Evolutionary conservation across 1,284 basidiomycete genomes (phyloP).

Genomic region (Moesziomyces globuligerus): DNA sequence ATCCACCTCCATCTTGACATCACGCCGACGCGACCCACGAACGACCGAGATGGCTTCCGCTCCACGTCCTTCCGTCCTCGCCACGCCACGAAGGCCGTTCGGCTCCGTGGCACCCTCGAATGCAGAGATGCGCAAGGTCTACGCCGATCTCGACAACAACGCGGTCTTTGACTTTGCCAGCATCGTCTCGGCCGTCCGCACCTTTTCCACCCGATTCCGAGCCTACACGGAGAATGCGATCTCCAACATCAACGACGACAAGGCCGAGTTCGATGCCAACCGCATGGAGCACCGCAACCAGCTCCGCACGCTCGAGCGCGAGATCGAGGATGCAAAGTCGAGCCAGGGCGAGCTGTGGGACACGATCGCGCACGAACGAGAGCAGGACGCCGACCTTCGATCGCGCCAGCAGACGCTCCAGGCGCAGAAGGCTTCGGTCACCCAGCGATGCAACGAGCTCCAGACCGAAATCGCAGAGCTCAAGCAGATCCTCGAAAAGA

Average conservation of each 20-base stretch:
- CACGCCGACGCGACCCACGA: neutral
- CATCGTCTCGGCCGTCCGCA: slow-evolving; percentile 42
- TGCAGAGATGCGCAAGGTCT: slow-evolving; percentile 48
- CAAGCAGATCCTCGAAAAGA: slow-evolving; percentile 44
- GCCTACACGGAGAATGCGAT: slow-evolving; percentile 55
- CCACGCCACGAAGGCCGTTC: slow-evolving; percentile 41
- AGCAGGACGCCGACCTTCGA: slow-evolving; percentile 51
- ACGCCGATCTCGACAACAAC: slow-evolving; percentile 46
- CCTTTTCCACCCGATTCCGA: slow-evolving; percentile 51
- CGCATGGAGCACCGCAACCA: slow-evolving; percentile 49
- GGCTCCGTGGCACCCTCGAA: slow-evolving; percentile 31
- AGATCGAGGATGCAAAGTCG: slow-evolving; percentile 54
- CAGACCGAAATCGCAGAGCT: slow-evolving; percentile 54
- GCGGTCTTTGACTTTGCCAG: slow-evolving; percentile 56
- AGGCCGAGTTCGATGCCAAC: slow-evolving; percentile 49
- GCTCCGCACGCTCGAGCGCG: slow-evolving; percentile 45
- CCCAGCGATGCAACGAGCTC: slow-evolving; percentile 47
- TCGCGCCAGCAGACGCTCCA: slow-evolving; percentile 47
- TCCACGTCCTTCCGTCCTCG: slow-evolving; percentile 36
- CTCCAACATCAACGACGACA: slow-evolving; percentile 52
- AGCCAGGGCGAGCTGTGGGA: slow-evolving; percentile 57
- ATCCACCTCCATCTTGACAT: slow-evolving; percentile 5
- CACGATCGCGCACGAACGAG: slow-evolving; percentile 54
- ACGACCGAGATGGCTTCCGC: slow-evolving; percentile 21
- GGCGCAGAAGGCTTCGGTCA: slow-evolving; percentile 50